These are phyloP conservation scores for Cordia subcordata DNA, from an alignment of 257 asterid genomes.

Conservation along the genomic window DNA sequence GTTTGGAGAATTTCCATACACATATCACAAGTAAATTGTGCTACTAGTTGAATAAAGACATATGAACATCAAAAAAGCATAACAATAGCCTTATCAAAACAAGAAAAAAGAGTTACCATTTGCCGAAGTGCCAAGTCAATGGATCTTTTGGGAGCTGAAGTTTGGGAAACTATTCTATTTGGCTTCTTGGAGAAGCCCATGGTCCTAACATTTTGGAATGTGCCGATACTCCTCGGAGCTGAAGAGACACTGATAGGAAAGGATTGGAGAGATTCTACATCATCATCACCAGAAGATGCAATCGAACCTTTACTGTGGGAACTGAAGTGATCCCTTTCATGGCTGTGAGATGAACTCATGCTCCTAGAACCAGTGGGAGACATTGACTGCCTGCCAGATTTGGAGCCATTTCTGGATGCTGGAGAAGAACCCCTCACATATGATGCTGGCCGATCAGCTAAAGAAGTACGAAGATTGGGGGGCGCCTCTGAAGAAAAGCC, in stretches of 20 bases:
- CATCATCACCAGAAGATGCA: conserved; percentile 95
- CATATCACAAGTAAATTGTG: too few species aligned
- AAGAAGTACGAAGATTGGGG: conserved; percentile 47
- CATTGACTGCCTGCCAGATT: conserved; percentile 83
- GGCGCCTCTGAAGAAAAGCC: conserved; percentile 85
- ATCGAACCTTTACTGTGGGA: conserved; percentile 73
- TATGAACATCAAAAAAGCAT: background rate
- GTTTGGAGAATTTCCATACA: too few species aligned
- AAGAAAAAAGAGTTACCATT: conserved; percentile 46
- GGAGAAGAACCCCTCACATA: conserved; percentile 75
- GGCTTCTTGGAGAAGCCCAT: conserved; percentile 61
- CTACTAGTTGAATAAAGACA: too few species aligned
- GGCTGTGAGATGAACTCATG: conserved; percentile 22
- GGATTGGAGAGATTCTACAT: conserved; percentile 65
- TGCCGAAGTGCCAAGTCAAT: conserved; percentile 80
- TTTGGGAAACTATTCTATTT: conserved; percentile 43
- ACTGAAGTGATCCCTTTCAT: conserved; percentile 12
- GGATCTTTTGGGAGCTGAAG: conserved; percentile 89
- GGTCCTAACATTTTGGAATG: conserved; percentile 42
- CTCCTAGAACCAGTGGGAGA: conserved; percentile 92
- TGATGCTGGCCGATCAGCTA: conserved; percentile 20
- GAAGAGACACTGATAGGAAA: conserved; percentile 53
- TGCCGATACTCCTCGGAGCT: conserved; percentile 40
- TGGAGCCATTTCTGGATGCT: conserved; percentile 2
- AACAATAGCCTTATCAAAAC: background rate